Evolutionary conservation across 1,284 basidiomycete species (phyloP).

Genomic region (Ceratobasidium sp.): DNA sequence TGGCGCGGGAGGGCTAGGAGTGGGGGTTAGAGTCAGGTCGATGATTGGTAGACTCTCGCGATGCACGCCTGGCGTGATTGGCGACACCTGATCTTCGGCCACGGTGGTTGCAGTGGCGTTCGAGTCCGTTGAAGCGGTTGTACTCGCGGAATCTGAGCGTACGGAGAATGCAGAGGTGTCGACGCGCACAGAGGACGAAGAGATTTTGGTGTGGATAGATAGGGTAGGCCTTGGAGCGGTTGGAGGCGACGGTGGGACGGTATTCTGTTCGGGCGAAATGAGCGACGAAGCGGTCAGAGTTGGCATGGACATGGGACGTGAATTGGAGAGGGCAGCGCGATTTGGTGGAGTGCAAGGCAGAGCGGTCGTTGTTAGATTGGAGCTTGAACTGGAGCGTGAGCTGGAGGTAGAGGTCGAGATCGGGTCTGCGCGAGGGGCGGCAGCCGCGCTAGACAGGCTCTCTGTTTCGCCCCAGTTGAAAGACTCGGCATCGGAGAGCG

Average conservation of each 20-base stretch:
- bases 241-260: neutral
- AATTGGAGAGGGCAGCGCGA: neutral
- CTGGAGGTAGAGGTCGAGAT: neutral
- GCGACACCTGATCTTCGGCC: constrained; percentile 6
- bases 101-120: constrained; percentile 6
- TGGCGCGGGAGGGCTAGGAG: constrained; percentile 10
- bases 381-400: neutral
- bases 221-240: neutral
- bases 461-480: neutral
- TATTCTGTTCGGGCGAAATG: constrained; percentile 20
- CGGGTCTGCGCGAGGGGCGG: neutral
- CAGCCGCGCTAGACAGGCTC: neutral
- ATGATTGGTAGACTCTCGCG: constrained; percentile 20
- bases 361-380: neutral
- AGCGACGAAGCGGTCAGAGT: constrained; percentile 1
- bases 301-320: constrained; percentile 24
- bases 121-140: neutral
- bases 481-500: neutral
- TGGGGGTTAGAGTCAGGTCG: constrained; percentile 16
- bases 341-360: constrained; percentile 7
- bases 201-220: neutral
- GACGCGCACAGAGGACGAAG: neutral
- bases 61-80: constrained; percentile 3
- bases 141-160: constrained; percentile 15
- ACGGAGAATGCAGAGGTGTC: constrained; percentile 17